Base-by-base conservation (phyloP, 352 stramenopile genomes). In the Phytopythium aichiense region DNA sequence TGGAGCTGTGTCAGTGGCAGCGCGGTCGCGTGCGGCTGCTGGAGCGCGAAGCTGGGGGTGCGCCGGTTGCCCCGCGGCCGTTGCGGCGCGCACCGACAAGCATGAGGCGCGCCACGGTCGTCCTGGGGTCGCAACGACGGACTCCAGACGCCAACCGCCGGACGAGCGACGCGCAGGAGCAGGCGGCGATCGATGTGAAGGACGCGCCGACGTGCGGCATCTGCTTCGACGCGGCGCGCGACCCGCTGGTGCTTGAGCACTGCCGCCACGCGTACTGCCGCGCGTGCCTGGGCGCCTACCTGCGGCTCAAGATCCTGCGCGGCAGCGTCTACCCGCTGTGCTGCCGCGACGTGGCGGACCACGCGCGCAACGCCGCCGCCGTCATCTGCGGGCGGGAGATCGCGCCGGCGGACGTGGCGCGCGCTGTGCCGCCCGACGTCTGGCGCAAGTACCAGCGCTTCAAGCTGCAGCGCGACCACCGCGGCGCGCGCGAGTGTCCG, bases 401-500 rank as follows among this genome's bases (percentile, higher is more conserved):
- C 50, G 5, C 50, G 50, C 23, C n/a, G 20, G 20, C 11, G 7
- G 50, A 56, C 50, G 28, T 56, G 23, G 50, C 23, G 16, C 16
- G 18, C n/a, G 50, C 28, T 7, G 50, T 38, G 50, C 30, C 50
- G 16, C 50, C 25, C 20, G 23, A 33, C 16, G 23, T 40, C 11
- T 56, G 50, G 50, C 23, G 23, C 16, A 20, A 56, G 30, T 56
- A 56, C 50, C 50, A 56, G 25, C 50, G 50, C 50, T 56, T 56
- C 50, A 38, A 33, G 23, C 18, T 56, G 23, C 50, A 35, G 50
- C 23, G 50, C 23, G 23, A 33, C 23, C 18, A 23, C 50, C 23
- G 25, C 25, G 28, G 25, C 28, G 54, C 52, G 16, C 40, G 60
- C 4, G 40, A 60, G 43, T 66, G 60, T 51, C 60, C 60, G n/a